These are phyloP conservation scores for Nitzschia sp. DNA, from an alignment of 108 stramenopile genomes.

Conservation along the genomic window DNA sequence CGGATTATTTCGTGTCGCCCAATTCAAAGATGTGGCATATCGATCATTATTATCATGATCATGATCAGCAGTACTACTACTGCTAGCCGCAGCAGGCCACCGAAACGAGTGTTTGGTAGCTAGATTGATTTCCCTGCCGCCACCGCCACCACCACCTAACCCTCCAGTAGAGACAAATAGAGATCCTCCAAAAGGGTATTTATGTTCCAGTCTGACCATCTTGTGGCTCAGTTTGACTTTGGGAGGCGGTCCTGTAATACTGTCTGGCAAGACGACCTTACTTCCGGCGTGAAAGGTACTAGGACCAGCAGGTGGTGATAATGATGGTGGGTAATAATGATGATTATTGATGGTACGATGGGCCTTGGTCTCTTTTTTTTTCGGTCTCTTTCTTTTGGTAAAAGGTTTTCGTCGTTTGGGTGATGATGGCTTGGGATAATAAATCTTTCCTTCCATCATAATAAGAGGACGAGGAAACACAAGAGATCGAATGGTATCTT, in stretches of 20 bases:
- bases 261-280: background rate
- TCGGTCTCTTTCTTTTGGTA: background rate
- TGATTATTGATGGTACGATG: background rate
- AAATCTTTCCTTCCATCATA: background rate
- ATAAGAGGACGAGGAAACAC: background rate
- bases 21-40: constrained; percentile 48
- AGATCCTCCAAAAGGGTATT: constrained; percentile 11
- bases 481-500: background rate
- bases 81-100: background rate
- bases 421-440: background rate
- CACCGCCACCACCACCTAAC: background rate
- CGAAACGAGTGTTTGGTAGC: background rate
- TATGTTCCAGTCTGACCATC: background rate
- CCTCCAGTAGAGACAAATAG: background rate
- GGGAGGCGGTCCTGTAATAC: background rate
- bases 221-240: background rate
- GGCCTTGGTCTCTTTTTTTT: background rate
- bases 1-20: constrained; percentile 75
- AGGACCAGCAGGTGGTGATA: too few species aligned
- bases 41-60: constrained; percentile 1
- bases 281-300: background rate
- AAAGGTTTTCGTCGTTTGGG: background rate
- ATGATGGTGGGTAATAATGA: too few species aligned
- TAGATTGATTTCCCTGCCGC: constrained; percentile 6
- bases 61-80: background rate